A percentile compares a stretch with the other conserved stretches of the same genome.
These are phyloP conservation scores for Alternaria infectoria DNA, from an alignment of 2,329 filamentous ascomycete species.

Conservation along the genomic window DNA sequence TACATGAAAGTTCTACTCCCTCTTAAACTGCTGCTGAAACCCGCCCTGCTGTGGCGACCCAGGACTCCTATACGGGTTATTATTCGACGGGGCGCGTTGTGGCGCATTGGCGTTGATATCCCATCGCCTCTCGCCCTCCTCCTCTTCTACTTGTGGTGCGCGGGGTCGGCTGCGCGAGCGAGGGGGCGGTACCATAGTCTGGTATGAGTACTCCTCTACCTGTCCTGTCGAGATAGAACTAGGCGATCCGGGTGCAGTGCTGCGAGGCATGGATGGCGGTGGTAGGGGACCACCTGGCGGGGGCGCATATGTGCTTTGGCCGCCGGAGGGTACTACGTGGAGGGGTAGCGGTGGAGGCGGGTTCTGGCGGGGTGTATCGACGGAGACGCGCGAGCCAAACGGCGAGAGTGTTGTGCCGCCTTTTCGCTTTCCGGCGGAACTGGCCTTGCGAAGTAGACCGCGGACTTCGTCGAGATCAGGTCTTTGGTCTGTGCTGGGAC, in stretches of 20 bases:
- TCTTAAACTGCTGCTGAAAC: constrained; percentile 8
- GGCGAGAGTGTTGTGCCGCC: constrained; percentile 36
- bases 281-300: constrained; percentile 21
- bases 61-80: constrained; percentile 22
- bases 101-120: constrained; percentile 4
- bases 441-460: constrained; percentile 53
- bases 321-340: constrained; percentile 27
- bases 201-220: constrained; percentile 43
- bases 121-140: constrained; percentile 24
- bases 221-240: constrained; percentile 40
- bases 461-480: constrained; percentile 56
- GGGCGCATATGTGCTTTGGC: constrained; percentile 32
- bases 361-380: constrained; percentile 24
- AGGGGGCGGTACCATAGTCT: constrained; percentile 40
- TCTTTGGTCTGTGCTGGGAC: constrained; percentile 50
- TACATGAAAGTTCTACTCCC: constrained; percentile 5
- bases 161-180: constrained; percentile 27
- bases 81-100: constrained; percentile 1
- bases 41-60: constrained; percentile 4
- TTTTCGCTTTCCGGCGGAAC: constrained; percentile 53
- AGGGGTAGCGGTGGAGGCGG: constrained; percentile 41
- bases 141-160: constrained; percentile 22
- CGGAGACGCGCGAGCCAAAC: constrained; percentile 21
- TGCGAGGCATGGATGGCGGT: constrained; percentile 21
- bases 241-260: constrained; percentile 36